These are phyloP conservation scores for Candida maesae DNA, from an alignment of 805 yeast species.

Conservation along the genomic window DNA sequence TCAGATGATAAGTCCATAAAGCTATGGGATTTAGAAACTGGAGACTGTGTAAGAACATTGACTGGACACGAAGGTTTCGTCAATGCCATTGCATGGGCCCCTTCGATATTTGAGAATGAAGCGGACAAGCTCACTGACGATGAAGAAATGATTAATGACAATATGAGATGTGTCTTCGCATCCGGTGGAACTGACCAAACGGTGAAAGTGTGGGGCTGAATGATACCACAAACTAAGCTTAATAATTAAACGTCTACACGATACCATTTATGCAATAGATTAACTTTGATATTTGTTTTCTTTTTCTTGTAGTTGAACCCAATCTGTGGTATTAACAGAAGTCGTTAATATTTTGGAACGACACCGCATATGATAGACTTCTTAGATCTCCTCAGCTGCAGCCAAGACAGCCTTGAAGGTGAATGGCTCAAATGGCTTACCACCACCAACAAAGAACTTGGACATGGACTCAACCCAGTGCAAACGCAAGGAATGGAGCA, in stretches of 20 bases:
- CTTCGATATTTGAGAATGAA: conserved; percentile 32
- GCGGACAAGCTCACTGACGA: conserved; percentile 28
- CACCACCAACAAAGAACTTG: conserved; percentile 96
- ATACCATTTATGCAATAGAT: background rate
- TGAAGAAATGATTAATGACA: conserved; percentile 34
- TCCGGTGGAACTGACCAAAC: conserved; percentile 94
- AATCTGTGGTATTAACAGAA: too few species aligned
- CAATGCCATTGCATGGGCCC: conserved; percentile 55
- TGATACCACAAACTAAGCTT: too few species aligned
- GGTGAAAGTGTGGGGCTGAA: conserved; percentile 80
- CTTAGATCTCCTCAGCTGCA: conserved; percentile 2
- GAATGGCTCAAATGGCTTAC: conserved; percentile 86
- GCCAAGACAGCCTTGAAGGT: conserved; percentile 42
- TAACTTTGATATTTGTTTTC: background rate
- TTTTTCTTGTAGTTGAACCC: too few species aligned
- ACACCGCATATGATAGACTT: too few species aligned
- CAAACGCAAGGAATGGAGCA: conserved; percentile 96
- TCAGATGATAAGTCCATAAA: conserved; percentile 76
- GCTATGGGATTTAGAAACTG: conserved; percentile 67
- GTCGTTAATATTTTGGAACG: too few species aligned
- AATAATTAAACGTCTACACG: too few species aligned
- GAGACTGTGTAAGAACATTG: conserved; percentile 48
- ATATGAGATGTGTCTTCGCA: conserved; percentile 68
- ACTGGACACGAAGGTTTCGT: conserved; percentile 74
- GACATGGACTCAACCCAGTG: conserved; percentile 99